These are phyloP conservation scores for Aspergillus eucalypticola DNA, from an alignment of 2,329 filamentous ascomycete species.

Conservation along the genomic window DNA sequence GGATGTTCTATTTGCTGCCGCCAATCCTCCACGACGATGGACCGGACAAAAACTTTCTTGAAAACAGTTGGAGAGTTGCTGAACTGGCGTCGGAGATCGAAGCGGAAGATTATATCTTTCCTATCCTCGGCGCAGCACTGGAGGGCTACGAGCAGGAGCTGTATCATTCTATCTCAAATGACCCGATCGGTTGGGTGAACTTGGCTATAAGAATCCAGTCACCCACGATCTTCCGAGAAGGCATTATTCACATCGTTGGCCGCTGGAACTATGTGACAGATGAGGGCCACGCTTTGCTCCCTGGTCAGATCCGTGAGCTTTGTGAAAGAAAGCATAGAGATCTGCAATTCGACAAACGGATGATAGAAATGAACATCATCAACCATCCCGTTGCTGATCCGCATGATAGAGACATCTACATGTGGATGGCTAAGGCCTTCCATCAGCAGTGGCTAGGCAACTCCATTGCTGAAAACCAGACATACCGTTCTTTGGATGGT, in stretches of 20 bases:
- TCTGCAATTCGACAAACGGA: constrained; percentile 27
- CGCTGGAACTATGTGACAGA: constrained; percentile 28
- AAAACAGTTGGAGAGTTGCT: constrained; percentile 35
- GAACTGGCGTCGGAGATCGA: constrained; percentile 51
- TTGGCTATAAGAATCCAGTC: constrained; percentile 24
- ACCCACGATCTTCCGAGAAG: constrained; percentile 35
- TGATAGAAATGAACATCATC: constrained; percentile 30
- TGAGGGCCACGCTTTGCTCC: constrained; percentile 21
- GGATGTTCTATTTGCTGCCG: constrained; percentile 10
- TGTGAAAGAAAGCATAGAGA: constrained; percentile 27
- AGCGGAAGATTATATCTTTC: constrained; percentile 45
- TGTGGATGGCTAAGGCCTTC: constrained; percentile 15
- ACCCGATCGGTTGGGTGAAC: constrained; percentile 49
- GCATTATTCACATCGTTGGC: constrained; percentile 34
- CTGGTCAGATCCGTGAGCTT: constrained; percentile 21
- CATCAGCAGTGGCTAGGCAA: constrained; percentile 49
- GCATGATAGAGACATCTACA: background rate
- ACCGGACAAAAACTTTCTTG: background rate
- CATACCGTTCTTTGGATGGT: constrained; percentile 44
- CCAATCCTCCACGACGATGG: constrained; percentile 7
- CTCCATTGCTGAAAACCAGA: constrained; percentile 41
- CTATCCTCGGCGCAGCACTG: constrained; percentile 51
- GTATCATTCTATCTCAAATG: constrained; percentile 45
- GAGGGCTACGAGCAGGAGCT: constrained; percentile 48
- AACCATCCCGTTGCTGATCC: constrained; percentile 19